Conservation (phyloP, 2,329 filamentous ascomycete genomes). For the Chaetomium strumarium region DNA sequence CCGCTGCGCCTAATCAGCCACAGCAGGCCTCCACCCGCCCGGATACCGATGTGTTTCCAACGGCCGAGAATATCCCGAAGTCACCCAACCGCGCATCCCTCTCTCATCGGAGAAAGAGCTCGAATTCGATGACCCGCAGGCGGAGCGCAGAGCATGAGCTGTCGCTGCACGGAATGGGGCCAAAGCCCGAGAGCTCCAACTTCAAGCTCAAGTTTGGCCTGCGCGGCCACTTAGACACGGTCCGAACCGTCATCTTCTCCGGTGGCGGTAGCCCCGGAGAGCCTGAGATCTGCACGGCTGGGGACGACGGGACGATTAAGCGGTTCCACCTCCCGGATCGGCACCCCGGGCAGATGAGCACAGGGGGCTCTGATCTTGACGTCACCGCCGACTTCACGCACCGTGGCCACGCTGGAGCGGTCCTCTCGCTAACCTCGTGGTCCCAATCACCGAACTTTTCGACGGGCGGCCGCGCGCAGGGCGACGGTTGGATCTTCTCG, state of each 20-base stretch:
- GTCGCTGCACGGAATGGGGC: constrained; percentile 41
- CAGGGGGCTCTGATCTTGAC: constrained; percentile 68
- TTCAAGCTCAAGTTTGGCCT: constrained; percentile 94
- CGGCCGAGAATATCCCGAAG: constrained; percentile 71
- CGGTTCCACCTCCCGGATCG: constrained; percentile 92
- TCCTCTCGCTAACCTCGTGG: constrained; percentile 81
- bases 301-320: constrained; percentile 94
- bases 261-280: constrained; percentile 92
- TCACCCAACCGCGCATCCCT: constrained; percentile 66
- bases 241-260: constrained; percentile 92
- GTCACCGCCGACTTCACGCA: constrained; percentile 94
- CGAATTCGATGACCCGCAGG: constrained; percentile 69
- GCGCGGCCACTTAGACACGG: constrained; percentile 86
- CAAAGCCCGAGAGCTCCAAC: constrained; percentile 63
- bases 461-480: constrained; percentile 77
- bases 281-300: constrained; percentile 92
- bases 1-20: constrained; percentile 39
- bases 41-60: constrained; percentile 83
- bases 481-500: constrained; percentile 98
- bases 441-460: constrained; percentile 83
- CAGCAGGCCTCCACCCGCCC: constrained; percentile 57
- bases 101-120: constrained; percentile 74
- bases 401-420: constrained; percentile 83
- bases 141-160: constrained; percentile 63
- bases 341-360: constrained; percentile 45